Conservation (phyloP, 805 yeast genomes). For the Danielozyma ontarioensis region DNA sequence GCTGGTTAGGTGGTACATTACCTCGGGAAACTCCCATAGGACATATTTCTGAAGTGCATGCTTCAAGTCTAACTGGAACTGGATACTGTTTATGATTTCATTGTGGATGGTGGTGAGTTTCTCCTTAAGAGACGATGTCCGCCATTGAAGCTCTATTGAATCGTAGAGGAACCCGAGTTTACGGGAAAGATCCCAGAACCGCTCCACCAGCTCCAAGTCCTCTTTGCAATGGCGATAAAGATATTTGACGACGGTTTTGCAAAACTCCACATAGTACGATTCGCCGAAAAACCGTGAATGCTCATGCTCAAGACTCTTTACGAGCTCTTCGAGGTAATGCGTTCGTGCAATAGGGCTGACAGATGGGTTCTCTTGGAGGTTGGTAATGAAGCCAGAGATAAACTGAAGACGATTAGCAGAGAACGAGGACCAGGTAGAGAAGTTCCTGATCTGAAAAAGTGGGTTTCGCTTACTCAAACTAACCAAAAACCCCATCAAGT, state of each 20-base stretch:
- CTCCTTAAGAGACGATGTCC: conserved; percentile 13
- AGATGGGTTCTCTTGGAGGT: conserved; percentile 3
- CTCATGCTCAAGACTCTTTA: conserved; percentile 21
- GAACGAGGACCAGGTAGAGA: background rate
- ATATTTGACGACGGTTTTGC: conserved; percentile 19
- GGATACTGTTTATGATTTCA: conserved; percentile 18
- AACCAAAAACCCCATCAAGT: conserved; percentile 19
- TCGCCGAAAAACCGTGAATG: conserved; percentile 19
- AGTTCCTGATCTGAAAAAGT: background rate
- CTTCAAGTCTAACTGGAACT: conserved; percentile 12
- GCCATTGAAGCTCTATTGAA: conserved; percentile 20
- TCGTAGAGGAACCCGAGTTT: conserved; percentile 24
- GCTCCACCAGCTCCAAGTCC: conserved; percentile 8
- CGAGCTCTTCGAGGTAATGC: conserved; percentile 14
- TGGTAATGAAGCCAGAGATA: conserved; percentile 10
- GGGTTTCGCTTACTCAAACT: background rate
- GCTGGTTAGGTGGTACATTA: conserved; percentile 24
- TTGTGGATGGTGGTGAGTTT: conserved; percentile 20
- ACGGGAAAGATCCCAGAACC: conserved; percentile 14
- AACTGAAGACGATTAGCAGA: background rate
- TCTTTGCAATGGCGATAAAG: conserved; percentile 13
- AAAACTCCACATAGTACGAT: conserved; percentile 23
- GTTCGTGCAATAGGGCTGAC: conserved; percentile 5
- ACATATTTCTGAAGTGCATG: conserved; percentile 19
- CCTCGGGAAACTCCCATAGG: conserved; percentile 10